phyloP scores from a whole-genome alignment of 177 flowering plant genomes.

The Vitis hybrid region DNA sequence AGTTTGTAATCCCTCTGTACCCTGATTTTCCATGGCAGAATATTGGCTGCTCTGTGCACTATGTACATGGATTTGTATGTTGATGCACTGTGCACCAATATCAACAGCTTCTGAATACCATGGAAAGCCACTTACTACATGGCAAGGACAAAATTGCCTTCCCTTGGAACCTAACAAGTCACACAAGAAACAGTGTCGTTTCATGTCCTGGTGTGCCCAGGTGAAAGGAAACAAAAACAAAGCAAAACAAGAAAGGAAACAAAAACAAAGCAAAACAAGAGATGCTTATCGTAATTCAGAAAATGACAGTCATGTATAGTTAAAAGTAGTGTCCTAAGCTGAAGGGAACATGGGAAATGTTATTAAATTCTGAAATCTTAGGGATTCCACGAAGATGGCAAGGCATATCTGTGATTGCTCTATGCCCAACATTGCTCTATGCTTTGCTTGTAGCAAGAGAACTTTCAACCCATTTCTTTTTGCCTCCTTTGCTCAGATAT shows the following conservation, averaged over 20 bases:
- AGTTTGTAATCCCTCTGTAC: neutral
- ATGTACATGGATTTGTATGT: too few species aligned
- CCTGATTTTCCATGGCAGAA: neutral
- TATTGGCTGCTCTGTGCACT: too few species aligned
- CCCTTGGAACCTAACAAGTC: neutral
- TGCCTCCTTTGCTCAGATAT: neutral
- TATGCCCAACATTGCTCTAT: constrained; percentile 9
- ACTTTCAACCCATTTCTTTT: neutral
- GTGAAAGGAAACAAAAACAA: too few species aligned
- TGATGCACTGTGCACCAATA: too few species aligned
- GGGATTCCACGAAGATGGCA: constrained; percentile 1
- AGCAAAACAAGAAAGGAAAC: too few species aligned
- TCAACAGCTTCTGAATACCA: too few species aligned
- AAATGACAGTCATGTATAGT: too few species aligned
- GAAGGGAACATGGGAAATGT: neutral
- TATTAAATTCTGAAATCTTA: neutral
- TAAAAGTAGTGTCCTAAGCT: neutral
- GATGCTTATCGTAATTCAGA: too few species aligned
- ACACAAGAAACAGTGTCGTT: neutral
- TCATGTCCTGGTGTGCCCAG: neutral
- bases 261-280: too few species aligned
- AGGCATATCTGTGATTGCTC: constrained; percentile 1
- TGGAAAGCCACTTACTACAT: neutral
- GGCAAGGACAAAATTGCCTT: neutral
- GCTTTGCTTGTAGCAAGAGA: neutral